Percentiles rank a stretch among this genome's conserved stretches.
phyloP scores from a whole-genome alignment of 352 stramenopile genomes.

The Pythium myriotylum region DNA sequence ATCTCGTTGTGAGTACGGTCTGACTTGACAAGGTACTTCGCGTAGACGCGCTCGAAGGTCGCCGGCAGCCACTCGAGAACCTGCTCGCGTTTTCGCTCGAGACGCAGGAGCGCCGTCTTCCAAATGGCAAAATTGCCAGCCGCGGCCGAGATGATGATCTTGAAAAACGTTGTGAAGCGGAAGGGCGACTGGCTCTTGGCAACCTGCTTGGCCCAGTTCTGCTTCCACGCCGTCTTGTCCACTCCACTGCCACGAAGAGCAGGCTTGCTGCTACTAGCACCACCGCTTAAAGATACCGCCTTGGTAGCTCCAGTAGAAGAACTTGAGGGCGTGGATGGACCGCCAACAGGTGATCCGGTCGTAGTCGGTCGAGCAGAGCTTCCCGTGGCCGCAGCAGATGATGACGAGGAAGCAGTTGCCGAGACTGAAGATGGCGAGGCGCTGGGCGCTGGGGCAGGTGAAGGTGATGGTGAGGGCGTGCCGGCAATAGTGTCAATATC shows the following conservation, averaged over 20 bases:
- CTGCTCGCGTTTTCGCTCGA: constrained; percentile 68
- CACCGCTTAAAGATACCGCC: neutral
- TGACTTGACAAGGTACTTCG: constrained; percentile 71
- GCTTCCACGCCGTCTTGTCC: constrained; percentile 54
- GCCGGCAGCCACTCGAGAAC: constrained; percentile 75
- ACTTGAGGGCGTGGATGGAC: neutral
- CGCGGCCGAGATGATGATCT: constrained; percentile 69
- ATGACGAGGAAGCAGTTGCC: neutral
- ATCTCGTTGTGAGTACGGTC: constrained; percentile 80
- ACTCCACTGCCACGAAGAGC: constrained; percentile 3
- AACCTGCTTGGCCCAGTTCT: constrained; percentile 81
- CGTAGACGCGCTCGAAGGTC: constrained; percentile 77
- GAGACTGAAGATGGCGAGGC: neutral
- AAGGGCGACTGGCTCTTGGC: constrained; percentile 69
- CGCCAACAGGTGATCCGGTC: neutral
- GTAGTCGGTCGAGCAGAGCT: neutral
- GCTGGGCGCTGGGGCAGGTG: neutral
- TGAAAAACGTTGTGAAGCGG: constrained; percentile 68
- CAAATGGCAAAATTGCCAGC: constrained; percentile 70
- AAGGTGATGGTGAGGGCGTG: constrained; percentile 20
- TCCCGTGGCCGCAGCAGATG: neutral
- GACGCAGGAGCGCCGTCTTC: constrained; percentile 65
- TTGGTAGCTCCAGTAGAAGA: neutral
- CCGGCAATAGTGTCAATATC: constrained; percentile 32
- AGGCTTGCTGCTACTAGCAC: neutral